Conservation (phyloP, 257 asterid species). For the Handroanthus guayacan region DNA sequence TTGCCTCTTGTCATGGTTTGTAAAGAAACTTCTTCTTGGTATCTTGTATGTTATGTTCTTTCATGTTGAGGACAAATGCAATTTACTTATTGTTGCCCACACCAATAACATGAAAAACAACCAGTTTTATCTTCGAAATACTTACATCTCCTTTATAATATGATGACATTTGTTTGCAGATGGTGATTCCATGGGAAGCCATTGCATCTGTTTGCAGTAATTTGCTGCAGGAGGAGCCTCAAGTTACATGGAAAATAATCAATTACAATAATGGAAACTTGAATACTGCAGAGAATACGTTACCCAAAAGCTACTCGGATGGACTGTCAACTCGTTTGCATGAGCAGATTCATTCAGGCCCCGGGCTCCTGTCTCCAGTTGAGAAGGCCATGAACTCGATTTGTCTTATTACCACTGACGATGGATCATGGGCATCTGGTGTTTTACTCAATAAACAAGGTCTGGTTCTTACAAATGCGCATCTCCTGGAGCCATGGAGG, state of each 20-base stretch:
- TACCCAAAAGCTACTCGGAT: slow-evolving; percentile 35
- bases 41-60: neutral
- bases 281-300: slow-evolving; percentile 43
- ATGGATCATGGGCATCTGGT: slow-evolving; percentile 99
- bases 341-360: slow-evolving; percentile 45
- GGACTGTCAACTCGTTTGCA: slow-evolving; percentile 42
- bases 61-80: neutral
- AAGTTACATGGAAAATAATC: slow-evolving; percentile 47
- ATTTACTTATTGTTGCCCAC: neutral
- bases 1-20: neutral
- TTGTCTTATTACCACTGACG: slow-evolving; percentile 84
- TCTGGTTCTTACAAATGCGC: slow-evolving; percentile 94
- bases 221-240: slow-evolving; percentile 65
- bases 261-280: slow-evolving; percentile 44
- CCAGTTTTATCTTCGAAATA: slow-evolving; percentile 8
- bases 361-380: slow-evolving; percentile 56
- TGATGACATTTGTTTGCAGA: slow-evolving; percentile 62
- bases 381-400: slow-evolving; percentile 85
- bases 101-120: neutral
- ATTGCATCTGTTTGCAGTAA: slow-evolving; percentile 76
- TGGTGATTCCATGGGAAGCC: slow-evolving; percentile 98
- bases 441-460: slow-evolving; percentile 88
- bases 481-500: slow-evolving; percentile 98
- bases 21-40: slow-evolving; percentile 15
- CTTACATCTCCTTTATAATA: slow-evolving; percentile 24